Conservation (phyloP, 2,329 filamentous ascomycete species). For the Penicillium sp. region DNA sequence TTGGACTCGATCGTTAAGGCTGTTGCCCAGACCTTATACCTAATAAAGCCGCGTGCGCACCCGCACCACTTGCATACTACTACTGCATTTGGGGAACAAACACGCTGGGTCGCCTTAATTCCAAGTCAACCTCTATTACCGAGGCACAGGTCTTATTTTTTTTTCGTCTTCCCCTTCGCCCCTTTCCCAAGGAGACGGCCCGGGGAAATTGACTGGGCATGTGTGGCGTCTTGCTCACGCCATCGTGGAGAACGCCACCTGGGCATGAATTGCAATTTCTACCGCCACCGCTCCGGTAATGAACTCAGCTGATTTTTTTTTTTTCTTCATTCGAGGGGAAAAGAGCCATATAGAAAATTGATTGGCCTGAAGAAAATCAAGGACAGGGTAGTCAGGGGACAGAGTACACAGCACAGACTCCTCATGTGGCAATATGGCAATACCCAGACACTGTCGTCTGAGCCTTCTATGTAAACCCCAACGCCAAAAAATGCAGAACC, state of each 20-base stretch:
- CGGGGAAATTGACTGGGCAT: neutral
- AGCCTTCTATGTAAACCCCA: neutral
- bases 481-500: neutral
- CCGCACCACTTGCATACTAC: neutral
- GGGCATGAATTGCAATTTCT: neutral
- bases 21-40: neutral
- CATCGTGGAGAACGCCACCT: neutral
- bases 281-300: neutral
- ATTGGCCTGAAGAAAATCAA: neutral
- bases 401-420: neutral
- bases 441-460: neutral
- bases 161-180: neutral
- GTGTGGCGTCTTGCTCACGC: neutral
- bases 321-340: neutral
- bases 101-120: neutral
- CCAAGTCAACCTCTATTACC: neutral
- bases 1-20: neutral
- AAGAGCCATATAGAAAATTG: neutral
- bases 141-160: neutral
- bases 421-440: neutral
- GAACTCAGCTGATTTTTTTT: neutral
- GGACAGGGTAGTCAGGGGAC: neutral
- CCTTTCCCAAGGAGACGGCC: neutral
- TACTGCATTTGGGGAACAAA: neutral
- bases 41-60: neutral